These are phyloP conservation scores for Malus hybrid DNA, from an alignment of 331 rosid species.

Conservation along the genomic window DNA sequence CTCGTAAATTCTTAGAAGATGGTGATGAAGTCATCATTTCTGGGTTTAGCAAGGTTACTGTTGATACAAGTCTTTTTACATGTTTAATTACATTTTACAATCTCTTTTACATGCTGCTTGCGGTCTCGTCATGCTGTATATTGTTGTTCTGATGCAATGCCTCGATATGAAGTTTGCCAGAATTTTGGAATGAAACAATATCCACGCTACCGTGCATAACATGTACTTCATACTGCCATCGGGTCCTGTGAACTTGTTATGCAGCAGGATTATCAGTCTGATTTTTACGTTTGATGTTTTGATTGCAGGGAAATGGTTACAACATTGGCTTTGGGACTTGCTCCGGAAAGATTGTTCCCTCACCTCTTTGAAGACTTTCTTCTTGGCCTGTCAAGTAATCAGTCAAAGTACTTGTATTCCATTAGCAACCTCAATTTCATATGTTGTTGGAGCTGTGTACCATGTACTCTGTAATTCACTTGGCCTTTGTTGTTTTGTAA, in stretches of 20 bases:
- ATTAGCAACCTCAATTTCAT: neutral
- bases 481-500: neutral
- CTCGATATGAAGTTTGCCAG: neutral
- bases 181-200: neutral
- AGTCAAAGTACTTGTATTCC: neutral
- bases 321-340: constrained; percentile 81
- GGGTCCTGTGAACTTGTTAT: too few relatives aligned
- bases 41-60: constrained; percentile 72
- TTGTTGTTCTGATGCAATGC: too few relatives aligned
- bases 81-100: too few relatives aligned
- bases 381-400: neutral
- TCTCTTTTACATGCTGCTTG: too few relatives aligned
- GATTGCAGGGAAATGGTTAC: constrained; percentile 73
- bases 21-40: constrained; percentile 89
- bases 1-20: constrained; percentile 80
- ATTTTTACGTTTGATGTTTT: neutral
- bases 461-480: neutral
- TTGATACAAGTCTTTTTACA: neutral
- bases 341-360: constrained; percentile 68
- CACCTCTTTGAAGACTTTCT: constrained; percentile 32
- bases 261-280: too few relatives aligned
- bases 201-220: neutral
- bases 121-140: neutral
- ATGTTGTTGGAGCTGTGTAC: neutral
- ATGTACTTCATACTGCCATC: neutral